Evolutionary conservation across 257 asterid genomes (phyloP).

Genomic region (Gentiana macrophylla): DNA sequence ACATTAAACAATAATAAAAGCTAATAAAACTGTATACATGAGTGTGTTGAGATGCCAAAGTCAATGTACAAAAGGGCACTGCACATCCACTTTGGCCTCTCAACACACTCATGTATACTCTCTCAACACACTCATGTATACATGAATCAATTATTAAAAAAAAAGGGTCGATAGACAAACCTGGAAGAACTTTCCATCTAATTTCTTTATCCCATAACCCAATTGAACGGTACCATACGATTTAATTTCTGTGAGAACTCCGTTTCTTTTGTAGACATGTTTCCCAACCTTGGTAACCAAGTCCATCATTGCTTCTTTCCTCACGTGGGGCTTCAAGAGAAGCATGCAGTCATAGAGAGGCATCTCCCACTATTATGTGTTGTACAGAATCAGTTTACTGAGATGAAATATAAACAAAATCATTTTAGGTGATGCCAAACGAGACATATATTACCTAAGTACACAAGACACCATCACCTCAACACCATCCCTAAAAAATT

Average conservation of each 20-base stretch:
- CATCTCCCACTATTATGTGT: slow-evolving; percentile 33
- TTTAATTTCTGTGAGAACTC: slow-evolving; percentile 57
- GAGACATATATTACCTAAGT: no score
- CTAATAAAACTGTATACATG: no score
- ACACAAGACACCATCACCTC: no score
- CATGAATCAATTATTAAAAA: no score
- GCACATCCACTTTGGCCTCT: no score
- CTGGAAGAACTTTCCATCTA: slow-evolving; percentile 80
- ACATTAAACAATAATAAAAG: no score
- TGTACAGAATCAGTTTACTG: slow-evolving; percentile 9
- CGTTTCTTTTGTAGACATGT: slow-evolving; percentile 59
- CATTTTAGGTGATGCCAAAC: no score
- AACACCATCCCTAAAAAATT: no score
- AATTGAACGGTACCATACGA: slow-evolving; percentile 49
- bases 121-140: no score
- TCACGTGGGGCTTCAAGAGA: slow-evolving; percentile 55
- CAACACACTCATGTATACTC: no score
- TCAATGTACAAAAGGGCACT: no score
- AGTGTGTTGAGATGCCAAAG: no score
- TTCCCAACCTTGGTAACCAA: slow-evolving; percentile 52
- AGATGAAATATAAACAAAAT: not conserved
- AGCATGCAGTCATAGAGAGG: slow-evolving; percentile 93
- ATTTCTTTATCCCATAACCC: slow-evolving; percentile 84
- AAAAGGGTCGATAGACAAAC: slow-evolving; percentile 15
- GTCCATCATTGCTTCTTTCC: slow-evolving; percentile 31